Evolutionary conservation across 2,329 filamentous ascomycete species (phyloP).

Genomic region (Aspergillus fumigatus): DNA sequence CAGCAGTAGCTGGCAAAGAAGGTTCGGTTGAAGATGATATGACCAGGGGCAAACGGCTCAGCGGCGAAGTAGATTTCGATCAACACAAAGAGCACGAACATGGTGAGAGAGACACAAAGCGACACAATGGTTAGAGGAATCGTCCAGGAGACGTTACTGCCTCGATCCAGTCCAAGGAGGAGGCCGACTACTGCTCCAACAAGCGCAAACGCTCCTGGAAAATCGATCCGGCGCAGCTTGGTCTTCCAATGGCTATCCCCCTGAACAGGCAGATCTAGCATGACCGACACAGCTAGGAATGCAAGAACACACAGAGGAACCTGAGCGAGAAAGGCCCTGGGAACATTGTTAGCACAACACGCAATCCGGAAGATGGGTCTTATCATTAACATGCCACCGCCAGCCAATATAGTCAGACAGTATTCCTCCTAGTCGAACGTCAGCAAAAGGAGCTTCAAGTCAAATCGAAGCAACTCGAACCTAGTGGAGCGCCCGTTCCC

Average conservation of each 20-base stretch:
- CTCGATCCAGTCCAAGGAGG: slow-evolving; percentile 66
- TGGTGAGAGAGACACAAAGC: slow-evolving; percentile 51
- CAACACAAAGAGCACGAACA: slow-evolving; percentile 64
- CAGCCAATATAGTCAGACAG: slow-evolving; percentile 70
- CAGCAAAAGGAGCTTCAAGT: slow-evolving; percentile 5
- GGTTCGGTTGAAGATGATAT: slow-evolving; percentile 64
- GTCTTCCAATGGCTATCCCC: slow-evolving; percentile 59
- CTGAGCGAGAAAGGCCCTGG: slow-evolving; percentile 66
- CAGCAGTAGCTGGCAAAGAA: slow-evolving; percentile 64
- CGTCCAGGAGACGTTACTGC: slow-evolving; percentile 67
- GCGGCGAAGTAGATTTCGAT: slow-evolving; percentile 64
- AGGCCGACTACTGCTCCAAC: slow-evolving; percentile 62
- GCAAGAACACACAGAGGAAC: slow-evolving; percentile 64
- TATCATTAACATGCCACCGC: slow-evolving; percentile 56
- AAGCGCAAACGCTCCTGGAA: slow-evolving; percentile 64
- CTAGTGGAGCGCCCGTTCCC: slow-evolving; percentile 64
- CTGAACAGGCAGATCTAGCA: slow-evolving; percentile 57
- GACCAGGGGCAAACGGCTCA: slow-evolving; percentile 70
- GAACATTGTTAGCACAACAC: slow-evolving; percentile 11
- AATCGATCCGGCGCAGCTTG: slow-evolving; percentile 67
- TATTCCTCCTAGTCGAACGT: slow-evolving; percentile 47
- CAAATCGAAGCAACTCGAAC: slow-evolving; percentile 21
- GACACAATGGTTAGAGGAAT: slow-evolving; percentile 54
- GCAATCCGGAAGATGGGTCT: not conserved
- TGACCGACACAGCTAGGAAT: slow-evolving; percentile 58